Evolutionary conservation across 2,329 filamentous ascomycete species (phyloP), one percentile per base, ranked within the genome.

Genomic region (Fusarium sp.): DNA sequence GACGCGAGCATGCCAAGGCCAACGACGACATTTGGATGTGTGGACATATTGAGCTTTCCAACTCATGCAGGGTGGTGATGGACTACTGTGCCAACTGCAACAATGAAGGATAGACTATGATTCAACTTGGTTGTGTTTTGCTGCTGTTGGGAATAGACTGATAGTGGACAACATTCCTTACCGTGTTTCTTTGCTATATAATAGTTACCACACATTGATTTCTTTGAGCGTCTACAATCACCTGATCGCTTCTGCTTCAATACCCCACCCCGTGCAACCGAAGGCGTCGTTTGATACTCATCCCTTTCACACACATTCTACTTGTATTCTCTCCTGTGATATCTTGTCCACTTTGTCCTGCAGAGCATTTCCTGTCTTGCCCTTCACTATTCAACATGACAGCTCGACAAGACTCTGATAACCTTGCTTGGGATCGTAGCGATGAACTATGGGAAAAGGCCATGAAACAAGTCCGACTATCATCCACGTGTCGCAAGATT

Each of bases 371-470:
- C 4, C 19, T 19, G 4, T 19, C 19, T 4, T 3, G 19, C 4
- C 4, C 19, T 19, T 19, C 19, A 3, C 19, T 19, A 3, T 19
- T 19, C 19, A 19, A 19, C 4, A 72, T 71, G 69, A 25, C 46
- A 44, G 65, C 67, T 35, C 67, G 70, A 50, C 59, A 73, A 41
- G 66, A 73, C 37, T 65, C 65, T 37, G 71, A 73, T 35, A 66
- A 70, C n/a, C 57, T 73, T 39, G 72, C 67, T 3, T 73, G 67
- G 70, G 70, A 73, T 46, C 57, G 57, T 11, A 72, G 61, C 43
- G 72, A 74, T 47, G 67, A 69, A 38, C 42, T 49, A 33, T 71
- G 54, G 53, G 71, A 71, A 9, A 49, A 68, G 33, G 63, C 65
- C 9, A 41, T 63, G 23, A 70, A 70, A 41, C 53, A 69, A 25